Evolutionary conservation across 164 flowering plant genomes (phyloP), one percentile per base, ranked within the genome.

Genomic region (Umbellularia californica): DNA sequence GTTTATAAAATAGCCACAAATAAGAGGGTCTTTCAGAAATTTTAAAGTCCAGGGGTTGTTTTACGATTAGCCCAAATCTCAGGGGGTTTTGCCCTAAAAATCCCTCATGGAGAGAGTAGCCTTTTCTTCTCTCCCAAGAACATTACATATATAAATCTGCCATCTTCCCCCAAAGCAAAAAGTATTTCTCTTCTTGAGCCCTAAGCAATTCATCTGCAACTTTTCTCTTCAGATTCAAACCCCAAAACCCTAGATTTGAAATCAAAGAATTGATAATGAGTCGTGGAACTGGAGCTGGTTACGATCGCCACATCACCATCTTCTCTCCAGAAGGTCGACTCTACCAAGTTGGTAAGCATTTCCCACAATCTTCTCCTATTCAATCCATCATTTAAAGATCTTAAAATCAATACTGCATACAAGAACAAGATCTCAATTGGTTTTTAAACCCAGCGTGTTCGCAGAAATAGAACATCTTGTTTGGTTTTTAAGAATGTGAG

Each of bases 311-410:
- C 86, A 92, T 94, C 75, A 94, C 98, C 25, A 94, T 94, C 79
- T 94, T 94, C 87, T 94, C 97, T 9, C 98, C 98, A 0, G 98
- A 94, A 82, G 98, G 97, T 74, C 97, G 98, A 65, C 91, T 94
- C 68, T 91, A 88, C 80, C 98, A 94, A 90, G 96, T 93, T 14
- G 94, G 96, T 88, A 84, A 65, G 91, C 28, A 50, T 58, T 66
- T 28, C 25, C 14, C 58, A 22, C 50, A 20, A 2, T 67, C 10
- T 17, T 47, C 24, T 30, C 50, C 22, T 19, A 3, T 41, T 58
- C 50, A 12, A 3, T n/a, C 27, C 13, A 23, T 30, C 35, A 23
- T 65, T 64, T 65, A 5, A 33, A 33, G 64, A 14, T 7, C 2
- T 10, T 11, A 10, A 67, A 30, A 28, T 67, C 47, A 17, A 28